These are phyloP conservation scores for Vigna trinervia DNA, from an alignment of 306 rosid species.

Conservation along the genomic window DNA sequence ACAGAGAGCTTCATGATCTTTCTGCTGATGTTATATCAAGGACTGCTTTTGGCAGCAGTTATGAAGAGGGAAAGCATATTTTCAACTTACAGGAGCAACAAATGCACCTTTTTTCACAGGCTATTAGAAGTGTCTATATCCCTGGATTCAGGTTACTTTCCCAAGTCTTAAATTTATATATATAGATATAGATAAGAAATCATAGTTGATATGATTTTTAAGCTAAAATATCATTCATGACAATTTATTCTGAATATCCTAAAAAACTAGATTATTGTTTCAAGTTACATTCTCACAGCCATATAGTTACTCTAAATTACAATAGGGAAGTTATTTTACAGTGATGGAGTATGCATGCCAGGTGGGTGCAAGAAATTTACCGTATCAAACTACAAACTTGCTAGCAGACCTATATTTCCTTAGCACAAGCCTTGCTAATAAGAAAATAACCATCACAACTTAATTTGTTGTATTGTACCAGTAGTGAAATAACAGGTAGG, in stretches of 20 bases:
- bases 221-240: too few species aligned
- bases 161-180: background rate
- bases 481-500: background rate
- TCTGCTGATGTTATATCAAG: constrained; percentile 76
- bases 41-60: constrained; percentile 80
- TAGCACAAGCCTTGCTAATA: background rate
- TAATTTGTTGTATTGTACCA: too few species aligned
- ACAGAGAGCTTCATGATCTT: constrained; percentile 60
- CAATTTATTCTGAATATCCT: background rate
- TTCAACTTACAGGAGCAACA: constrained; percentile 76
- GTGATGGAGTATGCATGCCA: background rate
- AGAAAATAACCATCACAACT: background rate
- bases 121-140: constrained; percentile 64
- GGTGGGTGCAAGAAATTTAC: background rate
- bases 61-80: constrained; percentile 71
- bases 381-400: background rate
- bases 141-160: constrained; percentile 75
- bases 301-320: background rate
- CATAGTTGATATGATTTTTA: background rate
- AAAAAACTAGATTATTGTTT: background rate
- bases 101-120: constrained; percentile 58
- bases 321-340: constrained; percentile 1
- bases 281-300: background rate
- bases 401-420: background rate
- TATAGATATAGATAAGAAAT: too few species aligned